Conservation (phyloP, 1,139 yeast species). For the Saccharomycopsis phalli region DNA sequence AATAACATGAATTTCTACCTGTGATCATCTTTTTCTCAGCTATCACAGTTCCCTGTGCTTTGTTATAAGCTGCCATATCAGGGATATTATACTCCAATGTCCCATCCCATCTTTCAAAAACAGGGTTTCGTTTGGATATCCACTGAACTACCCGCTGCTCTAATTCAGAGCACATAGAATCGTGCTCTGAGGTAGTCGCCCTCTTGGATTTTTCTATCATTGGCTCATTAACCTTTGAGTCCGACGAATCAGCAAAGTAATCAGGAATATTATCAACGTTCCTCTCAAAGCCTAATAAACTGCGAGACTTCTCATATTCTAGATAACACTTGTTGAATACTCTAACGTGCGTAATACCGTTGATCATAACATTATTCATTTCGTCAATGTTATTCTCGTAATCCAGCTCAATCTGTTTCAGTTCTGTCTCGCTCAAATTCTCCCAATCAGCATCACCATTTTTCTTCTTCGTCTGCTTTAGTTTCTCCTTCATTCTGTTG, state of each 20-base stretch:
- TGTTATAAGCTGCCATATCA: conserved; percentile 22
- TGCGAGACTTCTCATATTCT: background rate
- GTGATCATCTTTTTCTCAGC: background rate
- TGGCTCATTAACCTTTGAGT: too few species aligned
- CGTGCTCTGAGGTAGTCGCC: background rate
- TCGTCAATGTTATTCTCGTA: conserved; percentile 3
- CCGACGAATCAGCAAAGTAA: background rate
- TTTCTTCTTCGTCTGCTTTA: conserved; percentile 2
- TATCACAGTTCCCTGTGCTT: background rate
- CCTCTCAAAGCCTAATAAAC: background rate
- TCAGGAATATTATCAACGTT: background rate
- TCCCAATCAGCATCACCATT: background rate
- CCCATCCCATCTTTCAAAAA: conserved; percentile 33
- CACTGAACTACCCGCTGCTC: conserved; percentile 33
- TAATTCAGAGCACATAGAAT: conserved; percentile 21
- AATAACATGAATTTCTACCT: conserved; percentile 20
- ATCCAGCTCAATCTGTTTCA: conserved; percentile 1
- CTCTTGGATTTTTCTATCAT: background rate
- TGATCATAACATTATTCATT: conserved; percentile 7
- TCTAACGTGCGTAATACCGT: conserved; percentile 15
- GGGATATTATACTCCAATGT: conserved; percentile 27
- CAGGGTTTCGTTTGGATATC: conserved; percentile 30
- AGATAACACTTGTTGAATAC: conserved; percentile 16
- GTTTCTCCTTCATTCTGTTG: background rate
- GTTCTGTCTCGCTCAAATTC: conserved; percentile 6